Percentiles rank a stretch among this genome's conserved stretches.
Conservation (phyloP, 1,139 yeast genomes). For the Candida glucosophila region DNA sequence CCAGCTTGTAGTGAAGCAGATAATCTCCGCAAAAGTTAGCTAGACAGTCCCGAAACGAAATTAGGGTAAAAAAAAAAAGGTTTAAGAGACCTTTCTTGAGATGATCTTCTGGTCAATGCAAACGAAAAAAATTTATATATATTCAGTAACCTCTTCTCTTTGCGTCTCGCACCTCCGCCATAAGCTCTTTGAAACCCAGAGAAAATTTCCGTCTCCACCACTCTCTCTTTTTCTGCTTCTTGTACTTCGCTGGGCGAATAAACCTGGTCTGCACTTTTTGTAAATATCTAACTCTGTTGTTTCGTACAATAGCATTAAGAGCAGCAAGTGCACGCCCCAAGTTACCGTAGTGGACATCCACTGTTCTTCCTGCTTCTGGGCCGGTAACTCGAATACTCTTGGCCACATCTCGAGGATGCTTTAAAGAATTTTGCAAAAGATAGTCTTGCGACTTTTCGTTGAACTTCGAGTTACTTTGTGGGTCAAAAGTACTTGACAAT, state of each 20-base stretch:
- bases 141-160: conserved; percentile 43
- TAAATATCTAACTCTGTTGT: conserved; percentile 26
- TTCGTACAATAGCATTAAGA: conserved; percentile 15
- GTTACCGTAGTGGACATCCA: conserved; percentile 27
- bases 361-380: conserved; percentile 34
- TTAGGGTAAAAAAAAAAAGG: no score
- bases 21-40: no score
- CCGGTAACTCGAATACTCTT: conserved; percentile 29
- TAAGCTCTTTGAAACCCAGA: conserved; percentile 32
- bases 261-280: conserved; percentile 29
- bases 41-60: no score
- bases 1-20: no score
- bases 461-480: conserved; percentile 2
- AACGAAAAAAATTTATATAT: no score
- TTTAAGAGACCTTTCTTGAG: no score
- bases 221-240: conserved; percentile 35
- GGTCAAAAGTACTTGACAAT: conserved; percentile 4
- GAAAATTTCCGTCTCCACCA: conserved; percentile 42
- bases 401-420: conserved; percentile 38
- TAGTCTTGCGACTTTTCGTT: conserved; percentile 4
- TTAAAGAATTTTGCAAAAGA: conserved; percentile 13
- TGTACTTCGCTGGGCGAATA: conserved; percentile 37
- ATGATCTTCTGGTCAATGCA: no score
- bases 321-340: conserved; percentile 21
- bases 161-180: conserved; percentile 38